Base-by-base conservation (phyloP, 306 rosid species). In the Vicia faba region DNA sequence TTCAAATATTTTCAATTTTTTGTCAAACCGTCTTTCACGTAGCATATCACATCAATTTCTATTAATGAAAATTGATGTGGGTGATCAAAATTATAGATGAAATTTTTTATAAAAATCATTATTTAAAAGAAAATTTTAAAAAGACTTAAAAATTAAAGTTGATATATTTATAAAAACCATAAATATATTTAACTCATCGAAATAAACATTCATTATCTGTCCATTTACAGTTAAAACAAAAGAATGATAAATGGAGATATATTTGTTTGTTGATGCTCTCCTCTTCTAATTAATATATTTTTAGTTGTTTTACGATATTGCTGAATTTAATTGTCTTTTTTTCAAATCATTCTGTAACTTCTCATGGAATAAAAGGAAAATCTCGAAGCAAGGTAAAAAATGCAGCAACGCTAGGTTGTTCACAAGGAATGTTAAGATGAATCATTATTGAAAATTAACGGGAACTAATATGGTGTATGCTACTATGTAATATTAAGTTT, bases 371-470 rank as follows among this genome's bases (percentile, higher is more conserved):
- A 38, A 92, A 89, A 89, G 88, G 82, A 83, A 86, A 69, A n/a
- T 59, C 50, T 73, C 81, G 91, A 65, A 66, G 71, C 75, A 60
- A 68, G 95, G 98, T 92, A 79, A 73, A 54, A 64, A 61, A 38
- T 7, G 68, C 65, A 19, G 25, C 39, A 45, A 76, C 35, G 9
- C 11, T 13, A 7, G 40, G 54, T 81, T 44, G 81, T 93, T 62
- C 97, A 86, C 48, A 86, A 85, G 56, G 96, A 87, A 48, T 93
- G 99, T 72, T 88, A 92, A 20, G 88, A 79, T 23, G 84, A 79
- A 54, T 93, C 99, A 36, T 46, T 93, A 53, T 85, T 79, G 85
- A 90, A 84, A 57, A 71, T 85, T 25, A 25, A 25, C 25, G 4
- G 3, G 28, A 25, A 2, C 28, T 25, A 25, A 1, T 25, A 25